Base-by-base conservation (phyloP, 2,329 filamentous ascomycete species). In the Pseudocercospora eumusae region DNA sequence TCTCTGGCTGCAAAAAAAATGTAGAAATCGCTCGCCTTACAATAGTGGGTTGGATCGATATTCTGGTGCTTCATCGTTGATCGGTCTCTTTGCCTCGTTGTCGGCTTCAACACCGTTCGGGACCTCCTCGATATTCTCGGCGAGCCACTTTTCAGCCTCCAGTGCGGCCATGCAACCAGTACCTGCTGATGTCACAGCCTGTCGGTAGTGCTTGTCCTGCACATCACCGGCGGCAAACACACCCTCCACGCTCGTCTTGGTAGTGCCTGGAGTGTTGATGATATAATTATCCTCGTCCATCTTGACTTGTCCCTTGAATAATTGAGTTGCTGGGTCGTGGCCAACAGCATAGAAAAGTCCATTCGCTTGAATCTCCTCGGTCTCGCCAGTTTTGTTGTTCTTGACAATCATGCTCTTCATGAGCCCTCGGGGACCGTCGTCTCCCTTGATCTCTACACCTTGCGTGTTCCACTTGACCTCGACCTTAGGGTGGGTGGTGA, bases 191-290 rank as follows among this genome's bases (percentile, higher is more conserved):
- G 95, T 99, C 69, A 99, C 96, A 52, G 95, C 95, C 82, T 99
- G 95, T 76, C 95, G 87, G 78, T 99, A 99, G 75, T 89, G 87
- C 88, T 98, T 99, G 77, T 99, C 96, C 82, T 99, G 95, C 9
- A 99, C 96, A 75, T 99, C 95, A 67, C 95, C 95, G 9, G 93
- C 95, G 40, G 95, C 95, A 75, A 97, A 99, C 20, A 99, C 92
- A 76, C 95, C 95, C 75, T 92, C 86, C 5, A 97, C 79, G 78
- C 87, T 96, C 53, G 95, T 99, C 74, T 89, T 83, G 62, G 92
- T 92, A 50, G 92, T 93, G 60, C 95, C 96, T 3, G 95, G 90
- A 77, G 89, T 86, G 60, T 95, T 99, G 70, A 92, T 77, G 63
- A 99, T 86, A 79, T 99, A 99, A 21, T 92, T 92, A 66, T 99